Evolutionary conservation across 805 yeast genomes (phyloP).

Genomic region (Danielia oregonensis): DNA sequence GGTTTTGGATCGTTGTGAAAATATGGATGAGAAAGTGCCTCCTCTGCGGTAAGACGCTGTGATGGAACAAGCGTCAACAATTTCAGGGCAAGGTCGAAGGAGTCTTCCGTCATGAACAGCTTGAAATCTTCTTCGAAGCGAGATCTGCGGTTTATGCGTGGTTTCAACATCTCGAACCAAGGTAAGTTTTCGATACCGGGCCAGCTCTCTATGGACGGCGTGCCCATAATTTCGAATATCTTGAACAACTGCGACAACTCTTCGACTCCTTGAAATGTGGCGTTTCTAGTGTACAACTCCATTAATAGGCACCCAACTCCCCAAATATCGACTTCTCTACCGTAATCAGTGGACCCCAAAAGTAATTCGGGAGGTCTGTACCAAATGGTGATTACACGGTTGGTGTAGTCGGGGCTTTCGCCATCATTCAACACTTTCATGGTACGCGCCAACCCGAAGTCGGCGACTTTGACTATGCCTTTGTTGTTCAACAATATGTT

Average conservation of each 20-base stretch:
- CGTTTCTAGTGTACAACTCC: conserved; percentile 71
- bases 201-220: conserved; percentile 73
- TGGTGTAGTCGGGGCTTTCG: conserved; percentile 78
- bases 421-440: conserved; percentile 55
- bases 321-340: conserved; percentile 92
- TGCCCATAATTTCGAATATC: conserved; percentile 82
- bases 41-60: conserved; percentile 60
- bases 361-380: conserved; percentile 94
- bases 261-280: conserved; percentile 84
- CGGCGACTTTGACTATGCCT: conserved; percentile 70
- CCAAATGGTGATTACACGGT: conserved; percentile 95
- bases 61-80: conserved; percentile 68
- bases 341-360: conserved; percentile 87
- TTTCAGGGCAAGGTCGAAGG: conserved; percentile 61
- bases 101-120: conserved; percentile 41
- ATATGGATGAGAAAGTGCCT: conserved; percentile 69
- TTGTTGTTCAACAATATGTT: conserved; percentile 61
- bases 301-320: conserved; percentile 90
- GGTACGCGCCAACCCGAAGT: conserved; percentile 76
- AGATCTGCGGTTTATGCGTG: conserved; percentile 37
- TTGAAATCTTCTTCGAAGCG: conserved; percentile 30
- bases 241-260: conserved; percentile 79
- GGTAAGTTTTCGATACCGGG: conserved; percentile 76
- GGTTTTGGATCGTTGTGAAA: conserved; percentile 68
- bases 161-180: conserved; percentile 86